phyloP scores from a whole-genome alignment of 1,284 basidiomycete species.

The Puccinia polysora region DNA sequence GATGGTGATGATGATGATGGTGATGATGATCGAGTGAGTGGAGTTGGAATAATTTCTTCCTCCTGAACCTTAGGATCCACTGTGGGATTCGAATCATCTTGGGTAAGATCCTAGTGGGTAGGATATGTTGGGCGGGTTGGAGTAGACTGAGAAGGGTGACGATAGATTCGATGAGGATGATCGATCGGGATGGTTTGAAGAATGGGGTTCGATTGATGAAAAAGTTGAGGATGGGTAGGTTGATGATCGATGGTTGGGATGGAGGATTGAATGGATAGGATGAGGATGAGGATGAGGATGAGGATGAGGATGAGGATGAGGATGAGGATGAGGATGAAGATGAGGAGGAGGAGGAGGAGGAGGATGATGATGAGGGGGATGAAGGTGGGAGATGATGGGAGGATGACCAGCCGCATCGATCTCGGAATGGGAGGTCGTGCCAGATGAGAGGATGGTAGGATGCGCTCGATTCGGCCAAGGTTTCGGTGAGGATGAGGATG shows the following conservation, averaged over 20 bases:
- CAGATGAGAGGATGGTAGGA: conserved; percentile 15
- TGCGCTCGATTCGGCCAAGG: conserved; percentile 1
- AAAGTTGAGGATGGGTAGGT: conserved; percentile 7
- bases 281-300: not conserved
- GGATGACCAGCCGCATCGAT: not conserved
- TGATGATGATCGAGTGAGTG: not conserved
- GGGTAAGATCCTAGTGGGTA: conserved; percentile 34
- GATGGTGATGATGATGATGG: not conserved
- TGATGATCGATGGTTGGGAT: conserved; percentile 30
- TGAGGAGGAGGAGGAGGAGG: no score
- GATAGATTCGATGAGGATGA: conserved; percentile 26
- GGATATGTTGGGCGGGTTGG: conserved; percentile 38
- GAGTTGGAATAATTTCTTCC: not conserved
- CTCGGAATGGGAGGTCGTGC: conserved; percentile 34
- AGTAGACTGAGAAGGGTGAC: conserved; percentile 6
- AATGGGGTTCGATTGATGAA: conserved; percentile 26
- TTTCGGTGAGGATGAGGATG: not conserved
- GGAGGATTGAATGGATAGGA: not conserved
- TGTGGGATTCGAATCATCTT: conserved; percentile 6
- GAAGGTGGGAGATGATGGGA: no score
- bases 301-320: not conserved
- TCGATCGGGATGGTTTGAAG: conserved; percentile 16
- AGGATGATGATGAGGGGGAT: no score
- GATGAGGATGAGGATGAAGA: no score
- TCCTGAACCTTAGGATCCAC: not conserved